Evolutionary conservation across 176 grass and related monocot genomes (phyloP), one percentile per base, ranked within the genome.

Genomic region (Echinochloa phyllopogon): DNA sequence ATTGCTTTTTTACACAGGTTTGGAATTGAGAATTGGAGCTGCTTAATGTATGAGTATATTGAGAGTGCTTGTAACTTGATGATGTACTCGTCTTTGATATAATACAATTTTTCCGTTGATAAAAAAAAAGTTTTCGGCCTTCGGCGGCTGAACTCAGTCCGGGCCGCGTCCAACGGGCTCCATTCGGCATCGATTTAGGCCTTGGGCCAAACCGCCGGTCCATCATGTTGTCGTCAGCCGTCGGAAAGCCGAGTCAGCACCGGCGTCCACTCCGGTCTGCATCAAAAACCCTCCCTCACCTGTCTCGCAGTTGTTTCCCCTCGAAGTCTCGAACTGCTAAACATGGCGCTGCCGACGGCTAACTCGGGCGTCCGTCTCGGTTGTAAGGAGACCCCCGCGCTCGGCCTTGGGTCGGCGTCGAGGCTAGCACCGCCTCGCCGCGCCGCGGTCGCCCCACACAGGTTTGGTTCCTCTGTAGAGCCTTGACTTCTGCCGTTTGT

Each of bases 351-450:
- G 68, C 77, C 37, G 77, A 36, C 57, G 47, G 77, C 77, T 42
- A 86, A 65, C 67, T 69, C 77, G 23, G 68, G 58, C 58, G 59
- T 53, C 47, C 37, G 66, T 59, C 49, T 80, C 75, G 74, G 74
- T 66, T 84, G 74, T 42, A 71, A 64, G 67, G 75, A 37, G 45
- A 24, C 47, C 1, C 36, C 42, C 45, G 47, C 74, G 4, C 58
- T 17, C 38, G 55, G 36, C 6, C 45, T 49, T 20, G 65, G 23
- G 6, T 78, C 40, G 66, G 55, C 80, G 36, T 40, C 81, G 75
- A 57, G 65, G 33, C 58, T 45, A 37, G 3, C 65, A 1, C 63
- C 27, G 14, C 45, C 12, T 57, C 56, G 65, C 39, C 45, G 59
- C 65, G 65, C 74, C n/a, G 44, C 47, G 18, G 74, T 50, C 58